Conservation (phyloP, 2,329 filamentous ascomycete species). For the Gnomoniopsis sp. region DNA sequence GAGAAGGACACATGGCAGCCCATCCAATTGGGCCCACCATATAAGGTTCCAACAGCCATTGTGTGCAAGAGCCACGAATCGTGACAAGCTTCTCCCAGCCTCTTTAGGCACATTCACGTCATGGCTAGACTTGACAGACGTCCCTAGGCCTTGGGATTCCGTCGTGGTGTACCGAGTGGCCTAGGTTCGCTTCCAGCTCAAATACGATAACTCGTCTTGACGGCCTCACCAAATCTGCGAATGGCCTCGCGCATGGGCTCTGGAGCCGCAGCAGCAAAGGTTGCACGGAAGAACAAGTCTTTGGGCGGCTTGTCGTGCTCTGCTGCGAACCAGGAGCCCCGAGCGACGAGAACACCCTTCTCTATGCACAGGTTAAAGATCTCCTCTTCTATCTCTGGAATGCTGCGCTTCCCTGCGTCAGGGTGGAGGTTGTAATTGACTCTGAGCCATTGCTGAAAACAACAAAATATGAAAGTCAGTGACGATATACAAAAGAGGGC, state of each 20-base stretch:
- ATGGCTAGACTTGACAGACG: not conserved
- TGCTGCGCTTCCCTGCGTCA: constrained; percentile 44
- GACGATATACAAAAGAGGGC: not conserved
- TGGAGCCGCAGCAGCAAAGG: constrained; percentile 76
- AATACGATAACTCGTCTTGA: constrained; percentile 55
- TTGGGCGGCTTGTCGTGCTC: constrained; percentile 58
- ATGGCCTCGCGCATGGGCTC: constrained; percentile 71
- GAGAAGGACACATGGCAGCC: too few relatives aligned
- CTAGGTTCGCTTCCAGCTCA: not conserved
- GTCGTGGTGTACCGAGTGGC: not conserved
- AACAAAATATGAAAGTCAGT: not conserved
- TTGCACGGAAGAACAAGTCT: constrained; percentile 83
- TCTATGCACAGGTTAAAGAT: constrained; percentile 78
- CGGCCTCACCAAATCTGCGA: constrained; percentile 69
- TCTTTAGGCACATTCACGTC: not conserved
- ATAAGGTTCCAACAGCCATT: too few relatives aligned
- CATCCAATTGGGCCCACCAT: too few relatives aligned
- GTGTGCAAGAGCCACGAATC: too few relatives aligned
- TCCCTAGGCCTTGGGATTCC: not conserved
- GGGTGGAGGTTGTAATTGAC: constrained; percentile 68
- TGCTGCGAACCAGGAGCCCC: constrained; percentile 89
- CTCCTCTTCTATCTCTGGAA: constrained; percentile 74
- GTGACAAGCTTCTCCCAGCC: too few relatives aligned
- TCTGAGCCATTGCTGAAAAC: constrained; percentile 75
- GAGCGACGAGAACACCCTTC: constrained; percentile 74